phyloP scores from a whole-genome alignment of 495 filamentous ascomycete species.

The Aspergillus nidulans region DNA sequence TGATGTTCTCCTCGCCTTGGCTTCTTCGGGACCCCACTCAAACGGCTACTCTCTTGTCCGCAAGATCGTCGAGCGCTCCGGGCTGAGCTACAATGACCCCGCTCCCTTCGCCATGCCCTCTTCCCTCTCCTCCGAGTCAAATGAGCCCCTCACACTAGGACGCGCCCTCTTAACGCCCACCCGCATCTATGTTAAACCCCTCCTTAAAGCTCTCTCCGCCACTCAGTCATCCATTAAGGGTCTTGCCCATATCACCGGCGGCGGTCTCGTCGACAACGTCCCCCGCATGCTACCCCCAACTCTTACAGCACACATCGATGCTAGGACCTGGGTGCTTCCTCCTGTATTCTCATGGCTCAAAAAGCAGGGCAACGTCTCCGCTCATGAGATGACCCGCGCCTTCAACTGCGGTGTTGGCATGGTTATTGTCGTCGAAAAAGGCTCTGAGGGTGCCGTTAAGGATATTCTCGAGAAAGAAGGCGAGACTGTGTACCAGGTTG shows the following conservation, averaged over 20 bases:
- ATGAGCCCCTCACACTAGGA: conserved; percentile 51
- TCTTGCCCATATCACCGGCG: conserved; percentile 93
- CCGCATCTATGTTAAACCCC: conserved; percentile 71
- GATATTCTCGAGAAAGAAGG: conserved; percentile 56
- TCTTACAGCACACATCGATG: conserved; percentile 74
- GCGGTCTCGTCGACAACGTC: conserved; percentile 86
- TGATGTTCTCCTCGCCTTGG: conserved; percentile 79
- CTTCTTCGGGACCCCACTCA: conserved; percentile 80
- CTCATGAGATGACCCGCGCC: conserved; percentile 77
- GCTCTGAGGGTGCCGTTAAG: conserved; percentile 47
- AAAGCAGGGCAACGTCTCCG: conserved; percentile 63
- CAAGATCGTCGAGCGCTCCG: conserved; percentile 69
- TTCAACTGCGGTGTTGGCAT: conserved; percentile 95
- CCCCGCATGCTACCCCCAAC: conserved; percentile 81
- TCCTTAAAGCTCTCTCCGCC: conserved; percentile 55
- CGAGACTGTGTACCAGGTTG: conserved; percentile 75
- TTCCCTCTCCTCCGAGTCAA: conserved; percentile 22
- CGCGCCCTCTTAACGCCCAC: conserved; percentile 73
- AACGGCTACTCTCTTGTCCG: conserved; percentile 95
- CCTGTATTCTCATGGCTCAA: conserved; percentile 82
- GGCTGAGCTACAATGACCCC: conserved; percentile 61
- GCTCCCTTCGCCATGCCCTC: conserved; percentile 66
- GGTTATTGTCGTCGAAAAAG: conserved; percentile 70
- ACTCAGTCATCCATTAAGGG: conserved; percentile 76
- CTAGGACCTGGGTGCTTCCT: conserved; percentile 64